These are phyloP conservation scores for Keithomyces neogunnii DNA, from an alignment of 2,329 filamentous ascomycete genomes.

Conservation along the genomic window DNA sequence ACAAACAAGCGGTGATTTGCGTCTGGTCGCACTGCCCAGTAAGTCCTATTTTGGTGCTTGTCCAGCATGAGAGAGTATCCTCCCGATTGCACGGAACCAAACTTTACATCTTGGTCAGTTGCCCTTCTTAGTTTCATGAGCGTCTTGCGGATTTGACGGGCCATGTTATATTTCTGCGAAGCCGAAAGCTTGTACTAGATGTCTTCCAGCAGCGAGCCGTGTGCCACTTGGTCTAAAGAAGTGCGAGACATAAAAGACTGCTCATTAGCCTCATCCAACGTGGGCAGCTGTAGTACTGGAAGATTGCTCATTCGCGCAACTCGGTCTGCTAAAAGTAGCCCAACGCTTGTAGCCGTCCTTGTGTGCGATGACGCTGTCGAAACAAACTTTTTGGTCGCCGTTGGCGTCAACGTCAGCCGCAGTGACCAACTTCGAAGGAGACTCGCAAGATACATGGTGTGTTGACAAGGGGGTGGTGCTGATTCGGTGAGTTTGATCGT, in stretches of 20 bases:
- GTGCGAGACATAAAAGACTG: not conserved
- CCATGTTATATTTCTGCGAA: slow-evolving; percentile 14
- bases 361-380: slow-evolving; percentile 1
- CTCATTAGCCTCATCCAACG: not conserved
- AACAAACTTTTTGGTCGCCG: not conserved
- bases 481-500: not conserved
- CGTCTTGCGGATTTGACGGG: slow-evolving; percentile 18
- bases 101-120: not conserved
- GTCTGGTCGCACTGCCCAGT: slow-evolving; percentile 17
- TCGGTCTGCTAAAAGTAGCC: slow-evolving; percentile 10
- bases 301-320: slow-evolving; percentile 5
- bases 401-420: slow-evolving; percentile 7
- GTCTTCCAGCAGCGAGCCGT: slow-evolving; percentile 20
- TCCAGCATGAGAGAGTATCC: slow-evolving; percentile 18
- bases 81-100: slow-evolving; percentile 13
- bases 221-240: slow-evolving; percentile 4
- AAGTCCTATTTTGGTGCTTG: slow-evolving; percentile 17
- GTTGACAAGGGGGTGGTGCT: slow-evolving; percentile 6
- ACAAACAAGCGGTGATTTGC: slow-evolving; percentile 13
- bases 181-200: slow-evolving; percentile 16
- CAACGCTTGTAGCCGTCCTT: slow-evolving; percentile 6
- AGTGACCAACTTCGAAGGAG: slow-evolving; percentile 10
- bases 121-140: slow-evolving; percentile 14
- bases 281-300: slow-evolving; percentile 11
- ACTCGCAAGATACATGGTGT: slow-evolving; percentile 9